Evolutionary conservation across 2,329 filamentous ascomycete genomes (phyloP).

Genomic region (Cercospora sp.): DNA sequence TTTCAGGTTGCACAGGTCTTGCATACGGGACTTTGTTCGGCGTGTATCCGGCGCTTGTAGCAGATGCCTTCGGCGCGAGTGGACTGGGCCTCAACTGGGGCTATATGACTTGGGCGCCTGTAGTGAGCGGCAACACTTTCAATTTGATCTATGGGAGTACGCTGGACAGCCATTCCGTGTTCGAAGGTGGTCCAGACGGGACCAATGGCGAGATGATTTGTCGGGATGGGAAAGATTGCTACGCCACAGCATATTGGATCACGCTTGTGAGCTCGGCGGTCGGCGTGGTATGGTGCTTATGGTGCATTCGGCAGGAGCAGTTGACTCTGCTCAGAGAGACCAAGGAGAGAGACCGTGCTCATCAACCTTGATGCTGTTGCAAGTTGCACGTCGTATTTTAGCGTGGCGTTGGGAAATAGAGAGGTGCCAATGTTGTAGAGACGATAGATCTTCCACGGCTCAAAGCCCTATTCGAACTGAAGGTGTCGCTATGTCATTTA

Average conservation of each 20-base stretch:
- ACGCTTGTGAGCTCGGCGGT: conserved; percentile 71
- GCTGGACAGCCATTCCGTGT: conserved; percentile 77
- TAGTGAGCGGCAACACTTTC: conserved; percentile 85
- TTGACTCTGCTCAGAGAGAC: conserved; percentile 27
- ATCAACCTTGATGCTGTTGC: conserved; percentile 21
- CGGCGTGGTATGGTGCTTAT: conserved; percentile 69
- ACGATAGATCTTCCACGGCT: neutral
- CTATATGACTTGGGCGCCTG: conserved; percentile 85
- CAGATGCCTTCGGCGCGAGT: conserved; percentile 86
- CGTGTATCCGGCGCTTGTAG: conserved; percentile 81
- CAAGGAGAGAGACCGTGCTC: conserved; percentile 18
- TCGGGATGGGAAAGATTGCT: conserved; percentile 75
- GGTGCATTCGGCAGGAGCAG: conserved; percentile 57
- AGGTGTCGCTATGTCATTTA: neutral
- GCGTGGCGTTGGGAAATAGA: conserved; percentile 8
- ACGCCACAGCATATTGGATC: conserved; percentile 74
- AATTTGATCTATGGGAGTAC: conserved; percentile 86
- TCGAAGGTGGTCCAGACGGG: conserved; percentile 56
- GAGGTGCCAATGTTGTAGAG: neutral
- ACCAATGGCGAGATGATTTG: conserved; percentile 63
- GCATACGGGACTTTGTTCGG: conserved; percentile 94
- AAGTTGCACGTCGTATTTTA: neutral
- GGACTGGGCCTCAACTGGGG: conserved; percentile 96
- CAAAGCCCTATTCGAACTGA: neutral
- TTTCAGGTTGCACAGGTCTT: conserved; percentile 81